Percentiles rank a stretch among this genome's conserved stretches.
Conservation (phyloP, 2,329 filamentous ascomycete genomes). For the Hypoxylon rubiginosum region DNA sequence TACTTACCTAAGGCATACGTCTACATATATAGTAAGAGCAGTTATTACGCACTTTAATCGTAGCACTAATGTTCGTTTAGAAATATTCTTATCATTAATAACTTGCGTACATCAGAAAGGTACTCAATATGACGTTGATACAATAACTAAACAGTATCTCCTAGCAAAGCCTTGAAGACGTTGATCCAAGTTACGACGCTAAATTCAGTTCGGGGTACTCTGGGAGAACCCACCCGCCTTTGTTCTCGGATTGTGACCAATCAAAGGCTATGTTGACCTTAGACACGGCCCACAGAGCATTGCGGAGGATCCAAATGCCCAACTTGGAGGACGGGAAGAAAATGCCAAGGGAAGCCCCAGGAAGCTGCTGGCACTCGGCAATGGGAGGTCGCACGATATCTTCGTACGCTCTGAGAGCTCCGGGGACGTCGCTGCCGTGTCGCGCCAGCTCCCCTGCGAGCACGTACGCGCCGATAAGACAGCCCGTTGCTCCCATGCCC, state of each 20-base stretch:
- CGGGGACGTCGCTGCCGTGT: conserved; percentile 21
- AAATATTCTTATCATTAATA: too few species aligned
- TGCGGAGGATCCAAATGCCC: conserved; percentile 29
- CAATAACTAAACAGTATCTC: background rate
- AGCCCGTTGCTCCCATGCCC: conserved; percentile 29
- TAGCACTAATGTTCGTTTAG: too few species aligned
- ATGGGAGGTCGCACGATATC: conserved; percentile 16
- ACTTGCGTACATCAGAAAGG: too few species aligned
- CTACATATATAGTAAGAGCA: background rate
- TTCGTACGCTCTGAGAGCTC: conserved; percentile 25
- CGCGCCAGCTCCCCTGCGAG: conserved; percentile 33
- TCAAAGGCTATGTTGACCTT: conserved; percentile 18
- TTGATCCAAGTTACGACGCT: conserved; percentile 18
- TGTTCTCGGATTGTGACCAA: conserved; percentile 6
- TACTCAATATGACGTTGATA: background rate
- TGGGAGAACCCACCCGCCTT: conserved; percentile 20
- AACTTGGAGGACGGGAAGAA: conserved; percentile 25
- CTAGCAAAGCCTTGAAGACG: too few species aligned
- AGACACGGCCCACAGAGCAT: conserved; percentile 23
- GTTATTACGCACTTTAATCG: too few species aligned
- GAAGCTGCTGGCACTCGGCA: conserved; percentile 23
- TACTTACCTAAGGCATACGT: background rate
- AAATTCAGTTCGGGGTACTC: conserved; percentile 37
- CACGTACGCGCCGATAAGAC: conserved; percentile 31
- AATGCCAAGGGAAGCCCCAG: background rate